Evolutionary conservation across 2,329 filamentous ascomycete genomes (phyloP), one percentile per base, ranked within the genome.

Genomic region (Alternaria sp.): DNA sequence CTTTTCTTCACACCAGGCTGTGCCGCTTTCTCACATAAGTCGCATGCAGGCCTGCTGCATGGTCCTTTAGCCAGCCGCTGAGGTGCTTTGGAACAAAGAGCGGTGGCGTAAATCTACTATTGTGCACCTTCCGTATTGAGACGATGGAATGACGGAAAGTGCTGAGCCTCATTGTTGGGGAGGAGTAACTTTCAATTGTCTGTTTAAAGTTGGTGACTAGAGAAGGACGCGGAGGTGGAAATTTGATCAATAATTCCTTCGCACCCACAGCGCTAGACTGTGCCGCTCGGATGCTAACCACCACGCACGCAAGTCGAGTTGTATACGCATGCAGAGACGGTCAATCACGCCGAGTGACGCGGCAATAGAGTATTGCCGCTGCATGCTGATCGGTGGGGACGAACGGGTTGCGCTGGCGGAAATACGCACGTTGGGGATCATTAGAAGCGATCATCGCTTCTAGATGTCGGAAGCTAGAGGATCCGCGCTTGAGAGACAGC

Each of bases 61-160:
- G 43, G 21, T 23, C 46, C 21, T 59, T 59, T 59, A 59, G 19
- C 57, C 50, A 59, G 57, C 57, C 57, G 50, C 57, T 59, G 21
- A 17, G 12, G n/a, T 59, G 47, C 28, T 51, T 36, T 44, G 26
- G 26, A 59, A 54, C 57, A 54, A 59, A 59, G 57, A 54, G 1
- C 21, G 32, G 32, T 54, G 36, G 52, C 52, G 52, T 19, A 17
- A 25, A 17, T 44, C 32, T 13, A 13, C 17, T n/a, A 13, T 13
- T 28, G 52, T 6, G 21, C 21, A 21, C 52, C n/a, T 54, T 44
- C 36, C 52, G 21, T n/a, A 44, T 44, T 15, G 4, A 17, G n/a
- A 15, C 3, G 19, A 15, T 13, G 11, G 21, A 30, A n/a, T n/a
- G n/a, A 47, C 15, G 28, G 30, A 12, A n/a, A 17, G 13, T 54